Conservation (phyloP, 441 rosid species). For the Macaranga tanarius region DNA sequence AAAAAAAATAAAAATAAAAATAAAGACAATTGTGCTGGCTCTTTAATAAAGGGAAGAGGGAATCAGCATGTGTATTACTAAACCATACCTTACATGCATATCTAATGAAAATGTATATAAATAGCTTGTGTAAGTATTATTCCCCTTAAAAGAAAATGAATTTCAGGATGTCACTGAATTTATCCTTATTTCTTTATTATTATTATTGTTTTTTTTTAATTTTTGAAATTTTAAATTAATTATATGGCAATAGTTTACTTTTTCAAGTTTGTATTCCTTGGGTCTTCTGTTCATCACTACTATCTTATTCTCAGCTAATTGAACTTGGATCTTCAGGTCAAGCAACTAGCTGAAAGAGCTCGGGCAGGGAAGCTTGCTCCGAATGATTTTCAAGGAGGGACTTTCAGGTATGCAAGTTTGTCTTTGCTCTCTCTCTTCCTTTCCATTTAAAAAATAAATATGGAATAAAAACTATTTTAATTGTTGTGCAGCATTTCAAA, state of each 20-base stretch:
- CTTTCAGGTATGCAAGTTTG: slow-evolving; percentile 62
- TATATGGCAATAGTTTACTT: slow-evolving; percentile 4
- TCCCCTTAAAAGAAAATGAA: neutral
- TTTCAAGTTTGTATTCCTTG: slow-evolving; percentile 5
- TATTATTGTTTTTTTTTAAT: no score
- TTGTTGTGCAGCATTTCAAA: slow-evolving; percentile 84
- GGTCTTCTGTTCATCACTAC: no score
- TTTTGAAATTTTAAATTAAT: no score
- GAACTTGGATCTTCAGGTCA: slow-evolving; percentile 49
- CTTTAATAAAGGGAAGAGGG: neutral
- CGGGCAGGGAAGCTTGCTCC: slow-evolving; percentile 91
- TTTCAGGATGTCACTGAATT: neutral
- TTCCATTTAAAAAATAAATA: slow-evolving; percentile 15
- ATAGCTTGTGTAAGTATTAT: neutral
- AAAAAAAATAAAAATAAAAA: no score
- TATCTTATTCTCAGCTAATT: slow-evolving; percentile 20
- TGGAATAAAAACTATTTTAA: slow-evolving; percentile 3
- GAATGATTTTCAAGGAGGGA: slow-evolving; percentile 92
- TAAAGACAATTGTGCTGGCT: neutral
- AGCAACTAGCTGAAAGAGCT: slow-evolving; percentile 94
- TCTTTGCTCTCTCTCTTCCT: slow-evolving; percentile 15
- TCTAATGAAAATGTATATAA: neutral
- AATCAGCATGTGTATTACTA: neutral
- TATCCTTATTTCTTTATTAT: neutral
- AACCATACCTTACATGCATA: neutral